Base-by-base conservation (phyloP, 1,284 basidiomycete genomes). In the Ustilago bromivora region DNA sequence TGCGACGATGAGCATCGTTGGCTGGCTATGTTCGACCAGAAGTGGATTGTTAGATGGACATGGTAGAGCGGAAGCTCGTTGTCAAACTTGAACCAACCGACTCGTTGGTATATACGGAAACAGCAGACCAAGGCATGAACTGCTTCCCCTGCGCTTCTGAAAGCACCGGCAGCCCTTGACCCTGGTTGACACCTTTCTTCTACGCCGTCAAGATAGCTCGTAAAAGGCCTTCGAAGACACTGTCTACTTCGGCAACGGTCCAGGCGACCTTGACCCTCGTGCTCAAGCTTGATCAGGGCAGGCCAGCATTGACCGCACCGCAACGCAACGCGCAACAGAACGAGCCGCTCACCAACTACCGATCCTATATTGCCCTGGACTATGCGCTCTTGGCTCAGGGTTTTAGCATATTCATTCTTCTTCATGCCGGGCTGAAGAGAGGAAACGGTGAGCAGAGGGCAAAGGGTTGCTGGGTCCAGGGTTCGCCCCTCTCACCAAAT, bases 401-500 rank as follows among this genome's bases (percentile, higher is more conserved):
- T 28, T 31, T 49, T 4, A 23, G 46, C 23, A 49, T 19, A 49
- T 49, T 28, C 46, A 41, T 41, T 15, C 6, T 41, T 6, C 40
- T 13, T 41, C 40, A 12, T 17, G 40, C 6, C 40, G 40, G 12
- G 1, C 40, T 41, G 0, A 38, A 15, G 13, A 41, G 28, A 49
- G 41, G 3, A 8, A 23, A 23, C 19, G 54, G 31, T 32, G 52
- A n/a, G 34, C 13, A 6, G 52, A n/a, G 12, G 36, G 62, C 19
- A 65, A 12, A 19, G 65, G 68, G 68, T 61, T 70, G 19, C 61
- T 56, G 68, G 68, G 62, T 51, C 41, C 13, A 70, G 68, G 68
- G 68, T 70, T 61, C 38, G 23, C 10, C 10, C 49, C 6, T 7
- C 3, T 28, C 49, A 51, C 11, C 6, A 52, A 35, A 52, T 52